phyloP scores from a whole-genome alignment of 148 eudicot genomes.

The Gaultheria prostrata region DNA sequence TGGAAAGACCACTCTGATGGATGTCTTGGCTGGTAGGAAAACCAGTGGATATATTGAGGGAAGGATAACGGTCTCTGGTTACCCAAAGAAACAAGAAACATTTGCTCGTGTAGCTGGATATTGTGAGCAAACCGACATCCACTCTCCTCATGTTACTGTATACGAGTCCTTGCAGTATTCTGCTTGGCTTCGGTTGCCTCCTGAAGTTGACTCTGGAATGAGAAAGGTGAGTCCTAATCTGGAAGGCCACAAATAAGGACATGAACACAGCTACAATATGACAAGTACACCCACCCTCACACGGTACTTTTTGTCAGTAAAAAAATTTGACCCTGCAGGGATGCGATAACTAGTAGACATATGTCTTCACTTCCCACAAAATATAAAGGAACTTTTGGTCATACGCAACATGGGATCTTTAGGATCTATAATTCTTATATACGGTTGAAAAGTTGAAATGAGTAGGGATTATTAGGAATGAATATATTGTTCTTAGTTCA shows the following conservation, averaged over 20 bases:
- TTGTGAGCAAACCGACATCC: conserved; percentile 50
- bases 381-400: too few relatives aligned
- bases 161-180: conserved; percentile 44
- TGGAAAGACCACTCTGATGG: conserved; percentile 59
- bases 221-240: conserved; percentile 29
- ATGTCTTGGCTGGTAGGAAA: conserved; percentile 56
- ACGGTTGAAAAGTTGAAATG: too few relatives aligned
- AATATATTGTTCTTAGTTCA: too few relatives aligned
- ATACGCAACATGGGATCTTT: too few relatives aligned
- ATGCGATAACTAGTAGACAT: too few relatives aligned
- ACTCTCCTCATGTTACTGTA: conserved; percentile 21
- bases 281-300: neutral
- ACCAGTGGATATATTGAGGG: conserved; percentile 56
- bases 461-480: too few relatives aligned
- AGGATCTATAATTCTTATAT: too few relatives aligned
- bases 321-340: too few relatives aligned
- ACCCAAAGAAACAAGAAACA: conserved; percentile 56
- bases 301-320: neutral
- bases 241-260: too few relatives aligned
- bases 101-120: conserved; percentile 55
- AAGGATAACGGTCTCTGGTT: conserved; percentile 45
- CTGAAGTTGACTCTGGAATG: conserved; percentile 39
- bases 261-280: too few relatives aligned
- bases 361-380: too few relatives aligned
- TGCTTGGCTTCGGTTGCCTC: conserved; percentile 49